Conservation (phyloP, 2,329 filamentous ascomycete genomes). For the Ceratocystis albifundus region DNA sequence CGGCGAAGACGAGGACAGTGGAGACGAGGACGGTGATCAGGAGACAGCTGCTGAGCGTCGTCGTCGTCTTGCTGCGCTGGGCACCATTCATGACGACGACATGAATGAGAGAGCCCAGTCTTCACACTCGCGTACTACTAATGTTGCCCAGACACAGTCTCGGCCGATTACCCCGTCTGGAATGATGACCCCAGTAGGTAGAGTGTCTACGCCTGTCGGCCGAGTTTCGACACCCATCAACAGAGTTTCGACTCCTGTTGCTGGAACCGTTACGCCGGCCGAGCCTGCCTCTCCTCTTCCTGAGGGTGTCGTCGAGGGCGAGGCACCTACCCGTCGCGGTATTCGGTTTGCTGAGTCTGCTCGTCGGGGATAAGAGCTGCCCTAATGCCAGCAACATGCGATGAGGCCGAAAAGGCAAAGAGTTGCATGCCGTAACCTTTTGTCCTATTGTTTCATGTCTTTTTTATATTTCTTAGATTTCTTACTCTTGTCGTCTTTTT, state of each 20-base stretch:
- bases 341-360: constrained; percentile 49
- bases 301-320: constrained; percentile 42
- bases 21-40: constrained; percentile 37
- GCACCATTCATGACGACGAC: constrained; percentile 39
- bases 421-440: not conserved
- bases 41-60: constrained; percentile 67
- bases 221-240: constrained; percentile 38
- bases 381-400: not conserved
- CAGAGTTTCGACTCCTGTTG: constrained; percentile 37
- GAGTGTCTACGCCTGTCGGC: constrained; percentile 34
- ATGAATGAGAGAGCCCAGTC: constrained; percentile 58
- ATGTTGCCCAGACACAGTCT: constrained; percentile 35
- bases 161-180: constrained; percentile 39
- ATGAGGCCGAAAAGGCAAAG: not conserved
- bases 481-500: not conserved
- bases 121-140: constrained; percentile 46
- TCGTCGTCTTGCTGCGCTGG: constrained; percentile 61
- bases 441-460: not conserved
- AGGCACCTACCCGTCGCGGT: constrained; percentile 42
- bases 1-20: constrained; percentile 44
- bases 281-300: constrained; percentile 34
- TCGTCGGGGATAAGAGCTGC: constrained; percentile 1
- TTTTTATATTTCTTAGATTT: constrained; percentile 8
- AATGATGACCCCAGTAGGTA: constrained; percentile 31
- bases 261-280: constrained; percentile 34